phyloP scores from a whole-genome alignment of 75 land plant species.

The Selaginella moellendorffii region DNA sequence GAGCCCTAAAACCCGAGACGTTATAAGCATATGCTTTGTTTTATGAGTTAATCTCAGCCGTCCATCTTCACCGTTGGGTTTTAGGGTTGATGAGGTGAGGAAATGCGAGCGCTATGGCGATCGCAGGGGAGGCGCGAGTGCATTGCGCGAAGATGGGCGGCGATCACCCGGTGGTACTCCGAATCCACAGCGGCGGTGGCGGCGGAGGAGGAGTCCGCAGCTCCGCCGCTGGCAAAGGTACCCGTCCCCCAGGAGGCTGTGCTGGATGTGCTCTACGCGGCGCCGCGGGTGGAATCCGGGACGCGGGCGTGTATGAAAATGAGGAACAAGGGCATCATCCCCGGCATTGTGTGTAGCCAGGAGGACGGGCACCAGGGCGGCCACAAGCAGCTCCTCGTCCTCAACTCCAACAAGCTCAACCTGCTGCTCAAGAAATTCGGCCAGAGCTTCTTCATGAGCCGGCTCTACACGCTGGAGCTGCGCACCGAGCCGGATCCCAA shows the following conservation, averaged over 20 bases:
- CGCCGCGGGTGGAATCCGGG: conserved; percentile 48
- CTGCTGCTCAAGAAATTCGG: conserved; percentile 55
- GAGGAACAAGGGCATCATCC: conserved; percentile 57
- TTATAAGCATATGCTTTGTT: too few relatives aligned
- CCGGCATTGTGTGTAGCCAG: conserved; percentile 69
- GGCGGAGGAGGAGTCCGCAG: neutral
- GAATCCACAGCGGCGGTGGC: neutral
- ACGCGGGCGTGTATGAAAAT: conserved; percentile 33
- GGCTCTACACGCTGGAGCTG: conserved; percentile 65
- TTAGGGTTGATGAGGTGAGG: too few relatives aligned
- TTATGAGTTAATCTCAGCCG: too few relatives aligned
- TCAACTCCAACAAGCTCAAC: conserved; percentile 49
- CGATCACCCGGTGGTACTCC: neutral
- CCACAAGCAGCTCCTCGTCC: conserved; percentile 67
- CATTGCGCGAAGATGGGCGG: too few relatives aligned
- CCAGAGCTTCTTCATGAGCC: conserved; percentile 43
- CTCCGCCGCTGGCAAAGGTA: conserved; percentile 18
- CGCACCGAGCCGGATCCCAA: conserved; percentile 28
- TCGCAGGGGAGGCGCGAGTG: too few relatives aligned
- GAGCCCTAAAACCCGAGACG: too few relatives aligned
- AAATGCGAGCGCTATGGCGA: too few relatives aligned
- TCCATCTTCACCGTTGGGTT: too few relatives aligned
- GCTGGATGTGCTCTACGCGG: conserved; percentile 23
- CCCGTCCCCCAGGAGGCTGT: conserved; percentile 46
- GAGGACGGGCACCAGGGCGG: conserved; percentile 84